Evolutionary conservation across 1,284 basidiomycete genomes (phyloP).

Genomic region (Apiotrichum mycotoxinovorans): DNA sequence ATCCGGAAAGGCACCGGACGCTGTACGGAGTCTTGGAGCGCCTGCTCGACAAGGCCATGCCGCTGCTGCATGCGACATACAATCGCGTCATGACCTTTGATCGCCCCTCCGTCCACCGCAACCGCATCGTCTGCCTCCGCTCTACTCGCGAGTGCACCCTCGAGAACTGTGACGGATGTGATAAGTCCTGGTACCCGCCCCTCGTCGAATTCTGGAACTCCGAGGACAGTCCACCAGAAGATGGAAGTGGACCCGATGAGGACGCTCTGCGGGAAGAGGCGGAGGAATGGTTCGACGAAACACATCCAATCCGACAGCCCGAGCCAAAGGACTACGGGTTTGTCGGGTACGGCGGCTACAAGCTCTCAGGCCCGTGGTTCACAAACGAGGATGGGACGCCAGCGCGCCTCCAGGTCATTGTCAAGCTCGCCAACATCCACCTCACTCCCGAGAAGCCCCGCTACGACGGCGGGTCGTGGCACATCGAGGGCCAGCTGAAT

Average conservation of each 20-base stretch:
- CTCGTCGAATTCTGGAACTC: background rate
- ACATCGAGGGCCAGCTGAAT: slow-evolving; percentile 6
- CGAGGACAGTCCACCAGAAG: background rate
- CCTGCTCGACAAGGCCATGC: slow-evolving; percentile 4
- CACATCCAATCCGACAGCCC: slow-evolving; percentile 13
- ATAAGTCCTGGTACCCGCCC: too few species aligned
- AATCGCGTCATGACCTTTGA: slow-evolving; percentile 6
- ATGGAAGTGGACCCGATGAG: too few species aligned
- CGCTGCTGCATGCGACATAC: slow-evolving; percentile 5
- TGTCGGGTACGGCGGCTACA: background rate
- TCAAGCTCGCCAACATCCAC: slow-evolving; percentile 11
- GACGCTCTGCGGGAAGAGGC: background rate
- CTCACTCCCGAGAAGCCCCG: slow-evolving; percentile 8
- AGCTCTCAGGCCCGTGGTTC: background rate
- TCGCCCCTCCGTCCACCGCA: too few species aligned
- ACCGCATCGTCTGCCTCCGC: slow-evolving; percentile 4
- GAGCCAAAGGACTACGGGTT: slow-evolving; percentile 11
- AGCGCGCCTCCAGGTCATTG: slow-evolving; percentile 5
- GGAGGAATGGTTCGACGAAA: slow-evolving; percentile 11
- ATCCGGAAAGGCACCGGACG: background rate
- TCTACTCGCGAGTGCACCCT: slow-evolving; percentile 5
- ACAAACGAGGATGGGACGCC: background rate
- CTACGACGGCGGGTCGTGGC: slow-evolving; percentile 7
- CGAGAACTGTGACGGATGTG: background rate
- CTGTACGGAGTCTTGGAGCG: slow-evolving; percentile 9